phyloP scores from a whole-genome alignment of 1,284 basidiomycete species.

The Ceratobasidium sp. region DNA sequence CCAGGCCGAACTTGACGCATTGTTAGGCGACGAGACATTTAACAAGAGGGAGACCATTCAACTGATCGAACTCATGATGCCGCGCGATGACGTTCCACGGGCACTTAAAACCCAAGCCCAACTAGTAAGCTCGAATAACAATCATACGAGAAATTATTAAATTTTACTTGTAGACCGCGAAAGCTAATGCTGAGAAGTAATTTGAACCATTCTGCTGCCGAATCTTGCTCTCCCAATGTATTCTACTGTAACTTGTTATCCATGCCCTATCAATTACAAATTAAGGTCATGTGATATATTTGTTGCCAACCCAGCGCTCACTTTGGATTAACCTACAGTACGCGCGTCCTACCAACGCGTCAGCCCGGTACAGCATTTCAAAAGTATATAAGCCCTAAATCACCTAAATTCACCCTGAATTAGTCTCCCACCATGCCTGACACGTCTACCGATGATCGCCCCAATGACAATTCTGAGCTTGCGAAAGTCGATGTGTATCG shows the following conservation, averaged over 20 bases:
- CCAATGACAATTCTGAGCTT: slow-evolving; percentile 1
- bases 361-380: slow-evolving; percentile 11
- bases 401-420: background rate
- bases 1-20: slow-evolving; percentile 65
- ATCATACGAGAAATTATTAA: background rate
- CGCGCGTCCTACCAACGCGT: slow-evolving; percentile 30
- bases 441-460: background rate
- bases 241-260: background rate
- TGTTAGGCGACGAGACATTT: slow-evolving; percentile 68
- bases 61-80: slow-evolving; percentile 81
- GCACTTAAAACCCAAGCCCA: slow-evolving; percentile 62
- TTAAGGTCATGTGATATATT: background rate
- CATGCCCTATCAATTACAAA: background rate
- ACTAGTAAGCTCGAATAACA: slow-evolving; percentile 44
- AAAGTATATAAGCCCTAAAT: background rate
- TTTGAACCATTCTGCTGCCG: background rate
- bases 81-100: slow-evolving; percentile 71
- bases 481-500: slow-evolving; percentile 20
- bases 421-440: slow-evolving; percentile 22
- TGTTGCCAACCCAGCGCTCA: background rate
- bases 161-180: slow-evolving; percentile 8
- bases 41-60: slow-evolving; percentile 68
- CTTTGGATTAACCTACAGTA: background rate
- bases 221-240: background rate
- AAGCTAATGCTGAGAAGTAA: slow-evolving; percentile 20